Evolutionary conservation across 345 rosid species (phyloP), one percentile per base, ranked within the genome.

Genomic region (Syzygium oleosum): DNA sequence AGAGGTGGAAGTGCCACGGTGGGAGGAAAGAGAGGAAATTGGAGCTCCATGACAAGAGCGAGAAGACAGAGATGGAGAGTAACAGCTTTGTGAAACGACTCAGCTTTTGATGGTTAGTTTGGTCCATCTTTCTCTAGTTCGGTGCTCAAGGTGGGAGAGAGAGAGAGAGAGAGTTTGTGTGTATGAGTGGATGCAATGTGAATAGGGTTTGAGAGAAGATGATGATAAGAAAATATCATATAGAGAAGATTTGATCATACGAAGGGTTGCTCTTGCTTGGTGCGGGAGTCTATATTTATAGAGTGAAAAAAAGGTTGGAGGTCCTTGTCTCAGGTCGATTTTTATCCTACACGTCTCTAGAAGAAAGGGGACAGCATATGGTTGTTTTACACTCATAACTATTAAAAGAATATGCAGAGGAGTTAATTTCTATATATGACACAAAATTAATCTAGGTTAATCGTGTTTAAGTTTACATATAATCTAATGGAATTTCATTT

Each of bases 41-140:
- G 52, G 88, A 80, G 80, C 88, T 89, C 49, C 91, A 91, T 61
- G 91, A 61, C 14, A 95, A 49, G 3, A 96, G 86, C 77, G 96
- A 92, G 78, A 94, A 92, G 68, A 95, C 85, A 43, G 98, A 96
- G 77, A 96, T 90, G 56, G 92, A 93, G 51, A 97, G 68, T 16
- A 92, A 83, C 6, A 95, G 77, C 85, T 85, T 92, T 41, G 86
- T 87, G 8, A 89, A 65, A 51, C 85, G 90, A 23, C 87, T 88
- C 85, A 68, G 31, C 31, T 61, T 87, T 86, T 79, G 73, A 19
- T 84, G 84, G 34, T 63, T 51, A 27, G 19, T 41, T 84, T 61
- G 88, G 52, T 93, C 93, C 96, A 94, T 94, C 58, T 84, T 84
- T 46, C 21, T n/a, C 41, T 43, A 21, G 78, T 17, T 73, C 51